A percentile compares a stretch with the other conserved stretches of the same genome.
Evolutionary conservation across 768 basidiomycete genomes (phyloP).

Genomic region (Lanmaoa rubissima): DNA sequence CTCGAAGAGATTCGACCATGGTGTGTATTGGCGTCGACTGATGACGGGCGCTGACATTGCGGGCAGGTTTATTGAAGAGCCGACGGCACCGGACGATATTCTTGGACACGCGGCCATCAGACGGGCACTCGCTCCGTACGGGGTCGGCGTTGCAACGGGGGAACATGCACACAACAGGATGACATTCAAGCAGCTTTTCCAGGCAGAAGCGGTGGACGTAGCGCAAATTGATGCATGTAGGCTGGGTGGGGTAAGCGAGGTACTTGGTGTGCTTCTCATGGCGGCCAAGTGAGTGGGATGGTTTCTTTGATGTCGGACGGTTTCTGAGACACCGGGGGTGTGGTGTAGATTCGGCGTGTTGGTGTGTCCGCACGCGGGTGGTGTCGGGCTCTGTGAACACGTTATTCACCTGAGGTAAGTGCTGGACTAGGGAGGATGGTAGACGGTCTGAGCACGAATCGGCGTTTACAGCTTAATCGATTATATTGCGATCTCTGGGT

Average conservation of each 20-base stretch:
- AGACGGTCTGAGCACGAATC: neutral
- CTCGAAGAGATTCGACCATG: slow-evolving; percentile 61
- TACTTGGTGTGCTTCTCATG: slow-evolving; percentile 85
- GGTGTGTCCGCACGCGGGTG: slow-evolving; percentile 91
- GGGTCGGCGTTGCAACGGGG: slow-evolving; percentile 90
- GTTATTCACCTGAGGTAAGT: slow-evolving; percentile 76
- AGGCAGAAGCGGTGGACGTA: slow-evolving; percentile 86
- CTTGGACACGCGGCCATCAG: slow-evolving; percentile 81
- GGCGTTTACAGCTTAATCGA: slow-evolving; percentile 68
- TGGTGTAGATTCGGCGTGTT: slow-evolving; percentile 69
- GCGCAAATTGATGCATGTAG: slow-evolving; percentile 88
- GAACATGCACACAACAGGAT: slow-evolving; percentile 95
- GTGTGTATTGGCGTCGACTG: neutral
- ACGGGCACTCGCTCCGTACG: slow-evolving; percentile 70
- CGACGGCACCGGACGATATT: slow-evolving; percentile 89
- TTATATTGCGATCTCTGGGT: slow-evolving; percentile 83
- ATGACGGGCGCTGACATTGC: slow-evolving; percentile 9
- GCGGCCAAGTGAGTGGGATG: slow-evolving; percentile 64
- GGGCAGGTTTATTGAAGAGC: slow-evolving; percentile 87
- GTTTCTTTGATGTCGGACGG: neutral
- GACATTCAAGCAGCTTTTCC: slow-evolving; percentile 93
- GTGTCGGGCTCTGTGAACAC: slow-evolving; percentile 91
- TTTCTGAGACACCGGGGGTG: neutral
- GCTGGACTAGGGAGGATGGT: neutral
- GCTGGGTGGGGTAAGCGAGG: slow-evolving; percentile 87